Evolutionary conservation across 2,329 filamentous ascomycete species (phyloP), one percentile per base, ranked within the genome.

Genomic region (Hawksworthiomyces lignivorus): DNA sequence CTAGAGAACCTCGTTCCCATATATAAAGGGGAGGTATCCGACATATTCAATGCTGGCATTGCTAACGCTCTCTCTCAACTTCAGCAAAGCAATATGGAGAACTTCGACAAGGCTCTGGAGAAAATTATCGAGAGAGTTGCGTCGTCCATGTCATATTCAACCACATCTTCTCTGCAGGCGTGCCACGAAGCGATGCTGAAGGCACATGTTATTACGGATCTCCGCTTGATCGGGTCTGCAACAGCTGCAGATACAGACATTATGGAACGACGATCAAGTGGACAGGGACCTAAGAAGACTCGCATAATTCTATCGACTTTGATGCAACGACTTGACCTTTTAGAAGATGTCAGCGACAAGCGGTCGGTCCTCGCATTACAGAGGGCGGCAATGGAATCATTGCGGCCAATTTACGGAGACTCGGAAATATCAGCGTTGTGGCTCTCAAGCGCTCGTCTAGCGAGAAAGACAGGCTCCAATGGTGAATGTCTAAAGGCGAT

Each of bases 401-500:
- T 80, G 48, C 68, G 70, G 80, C 84, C 67, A 54, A 73, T 63
- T 21, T 92, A 87, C 52, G 73, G 71, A 3, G 73, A 84, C 48
- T 66, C 77, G 2, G 85, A 95, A 49, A 80, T 94, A 49, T 90
- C 89, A 4, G 77, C 82, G 1, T 71, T 87, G 9, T 98, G 90
- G 90, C 68, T 97, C 3, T 79, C 81, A 2, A 94, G 83, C 52
- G 87, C 90, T 31, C 79, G 84, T 48, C 72, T 98, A 22, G 88
- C 90, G 15, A 77, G 92, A 44, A 96, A 97, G 63, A 77, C 84
- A 7, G 84, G 85, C 47, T 84, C 84, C 14, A 82, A 82, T 41
- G 82, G 87, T 41, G 88, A 90, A 52, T 94, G 92, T 1, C 95
- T 96, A 65, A 92, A 94, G 57, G 88, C 90, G 12, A 87, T 97